Percentiles rank a stretch among this genome's conserved stretches.
These are phyloP conservation scores for Phytophthora pluvialis DNA, from an alignment of 352 stramenopile species.

Conservation along the genomic window DNA sequence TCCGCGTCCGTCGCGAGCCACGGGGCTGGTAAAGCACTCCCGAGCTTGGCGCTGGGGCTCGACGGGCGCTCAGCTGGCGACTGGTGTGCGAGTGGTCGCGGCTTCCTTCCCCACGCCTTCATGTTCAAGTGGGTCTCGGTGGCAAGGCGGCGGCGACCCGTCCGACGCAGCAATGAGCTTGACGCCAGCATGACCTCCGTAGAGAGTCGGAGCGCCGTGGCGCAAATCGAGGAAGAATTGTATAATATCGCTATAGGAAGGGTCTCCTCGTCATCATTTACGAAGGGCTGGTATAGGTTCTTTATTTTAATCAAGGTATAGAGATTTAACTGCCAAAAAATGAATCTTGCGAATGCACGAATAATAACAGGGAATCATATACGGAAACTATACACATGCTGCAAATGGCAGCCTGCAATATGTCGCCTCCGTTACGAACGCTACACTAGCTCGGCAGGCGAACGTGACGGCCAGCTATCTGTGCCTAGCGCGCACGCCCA, in stretches of 20 bases:
- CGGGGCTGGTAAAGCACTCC: not conserved
- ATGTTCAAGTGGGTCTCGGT: slow-evolving; percentile 15
- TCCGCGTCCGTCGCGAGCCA: slow-evolving; percentile 55
- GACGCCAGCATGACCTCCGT: slow-evolving; percentile 9
- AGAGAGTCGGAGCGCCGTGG: slow-evolving; percentile 18
- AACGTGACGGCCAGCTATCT: too few relatives aligned
- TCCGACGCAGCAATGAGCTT: slow-evolving; percentile 18
- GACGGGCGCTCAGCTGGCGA: not conserved
- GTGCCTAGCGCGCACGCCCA: too few relatives aligned
- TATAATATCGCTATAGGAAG: slow-evolving; percentile 7
- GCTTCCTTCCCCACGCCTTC: slow-evolving; percentile 26
- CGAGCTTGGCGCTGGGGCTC: not conserved
- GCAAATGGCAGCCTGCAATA: too few relatives aligned
- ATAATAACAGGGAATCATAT: too few relatives aligned
- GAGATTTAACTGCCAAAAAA: too few relatives aligned
- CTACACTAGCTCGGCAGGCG: too few relatives aligned
- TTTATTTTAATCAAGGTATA: too few relatives aligned
- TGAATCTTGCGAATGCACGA: too few relatives aligned
- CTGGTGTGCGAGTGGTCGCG: not conserved
- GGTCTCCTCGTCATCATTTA: too few relatives aligned
- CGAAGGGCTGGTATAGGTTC: too few relatives aligned
- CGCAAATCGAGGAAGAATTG: slow-evolving; percentile 7
- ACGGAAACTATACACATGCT: too few relatives aligned
- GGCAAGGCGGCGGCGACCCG: not conserved
- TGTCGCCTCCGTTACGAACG: too few relatives aligned